Base-by-base conservation (phyloP, 2,329 filamentous ascomycete species). In the Alternaria dauci region DNA sequence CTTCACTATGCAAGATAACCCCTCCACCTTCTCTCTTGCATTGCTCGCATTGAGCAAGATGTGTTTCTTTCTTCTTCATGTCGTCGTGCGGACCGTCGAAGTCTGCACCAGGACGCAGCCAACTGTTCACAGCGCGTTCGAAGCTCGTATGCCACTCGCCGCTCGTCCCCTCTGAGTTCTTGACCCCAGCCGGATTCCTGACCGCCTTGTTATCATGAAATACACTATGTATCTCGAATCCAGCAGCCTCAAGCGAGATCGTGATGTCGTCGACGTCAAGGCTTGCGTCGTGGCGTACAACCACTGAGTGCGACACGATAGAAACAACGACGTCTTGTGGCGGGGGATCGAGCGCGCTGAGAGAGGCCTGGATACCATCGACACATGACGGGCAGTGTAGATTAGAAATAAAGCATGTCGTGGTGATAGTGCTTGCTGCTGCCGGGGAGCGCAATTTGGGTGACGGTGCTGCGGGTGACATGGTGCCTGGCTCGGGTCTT, bases 301-400 rank as follows among this genome's bases (percentile, higher is more conserved):
- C 88, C 67, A 92, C 87, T 61, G 87, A 87, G 50, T 90, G 91
- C 39, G 89, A 89, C 70, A 92, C 85, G 62, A 92, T 86, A 65
- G 91, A 92, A 61, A 89, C 86, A 63, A 88, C 89, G 30, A 92
- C 85, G 80, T 86, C 88, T 55, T 74, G 66, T 72, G 81, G 80
- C 81, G 80, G 71, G 74, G 85, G 79, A 71, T 82, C 59, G 75
- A 86, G 76, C 7, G 70, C 67, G 36, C 69, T 81, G 59, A 93
- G 79, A 60, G 85, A 83, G 55, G 84, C 80, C 71, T 87, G 83
- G 72, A 93, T 92, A 67, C 85, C 83, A 36, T 86, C 85, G 51
- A 92, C 87, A 76, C 91, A 93, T 61, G 89, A 91, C 14, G 90
- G 88, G 79, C 91, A 93, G 78, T 93, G 91, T n/a, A 93, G 83